These are phyloP conservation scores for Phytopythium vexans DNA, from an alignment of 352 stramenopile species.

Conservation along the genomic window DNA sequence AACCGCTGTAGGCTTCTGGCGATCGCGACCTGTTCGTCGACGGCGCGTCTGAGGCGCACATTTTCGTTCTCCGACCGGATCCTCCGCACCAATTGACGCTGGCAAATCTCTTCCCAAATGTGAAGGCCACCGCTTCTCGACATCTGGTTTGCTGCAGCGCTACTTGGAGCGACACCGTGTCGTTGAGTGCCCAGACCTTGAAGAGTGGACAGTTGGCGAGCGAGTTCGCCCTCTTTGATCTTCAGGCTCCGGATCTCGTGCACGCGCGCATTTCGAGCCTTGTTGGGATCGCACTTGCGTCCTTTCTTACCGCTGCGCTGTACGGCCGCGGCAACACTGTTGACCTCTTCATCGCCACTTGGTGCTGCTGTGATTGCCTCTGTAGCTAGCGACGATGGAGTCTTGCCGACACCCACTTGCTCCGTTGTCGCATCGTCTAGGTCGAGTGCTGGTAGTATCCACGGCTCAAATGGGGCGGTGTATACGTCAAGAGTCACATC, in stretches of 20 bases:
- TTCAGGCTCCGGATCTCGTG: constrained; percentile 30
- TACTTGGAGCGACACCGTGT: too few species aligned
- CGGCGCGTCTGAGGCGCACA: constrained; percentile 13
- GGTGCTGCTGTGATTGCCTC: too few species aligned
- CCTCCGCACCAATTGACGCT: constrained; percentile 8
- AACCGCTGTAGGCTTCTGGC: constrained; percentile 20
- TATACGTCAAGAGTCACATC: too few species aligned
- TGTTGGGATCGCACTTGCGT: constrained; percentile 26
- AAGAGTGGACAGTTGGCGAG: constrained; percentile 19
- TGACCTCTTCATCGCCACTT: background rate
- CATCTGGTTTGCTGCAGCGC: too few species aligned
- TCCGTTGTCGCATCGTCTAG: too few species aligned
- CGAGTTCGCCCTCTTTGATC: constrained; percentile 22
- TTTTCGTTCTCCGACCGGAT: constrained; percentile 15
- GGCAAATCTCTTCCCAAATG: constrained; percentile 24
- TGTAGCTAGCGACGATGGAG: too few species aligned
- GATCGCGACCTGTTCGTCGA: constrained; percentile 35
- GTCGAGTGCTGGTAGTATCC: too few species aligned
- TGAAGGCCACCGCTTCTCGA: too few species aligned
- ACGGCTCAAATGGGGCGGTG: too few species aligned
- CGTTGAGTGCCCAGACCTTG: background rate
- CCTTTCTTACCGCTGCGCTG: background rate
- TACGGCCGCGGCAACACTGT: background rate
- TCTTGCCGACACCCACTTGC: too few species aligned
- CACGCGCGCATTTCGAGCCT: constrained; percentile 20